Conservation (phyloP, 208 protist species). For the Leishmania arabica region DNA sequence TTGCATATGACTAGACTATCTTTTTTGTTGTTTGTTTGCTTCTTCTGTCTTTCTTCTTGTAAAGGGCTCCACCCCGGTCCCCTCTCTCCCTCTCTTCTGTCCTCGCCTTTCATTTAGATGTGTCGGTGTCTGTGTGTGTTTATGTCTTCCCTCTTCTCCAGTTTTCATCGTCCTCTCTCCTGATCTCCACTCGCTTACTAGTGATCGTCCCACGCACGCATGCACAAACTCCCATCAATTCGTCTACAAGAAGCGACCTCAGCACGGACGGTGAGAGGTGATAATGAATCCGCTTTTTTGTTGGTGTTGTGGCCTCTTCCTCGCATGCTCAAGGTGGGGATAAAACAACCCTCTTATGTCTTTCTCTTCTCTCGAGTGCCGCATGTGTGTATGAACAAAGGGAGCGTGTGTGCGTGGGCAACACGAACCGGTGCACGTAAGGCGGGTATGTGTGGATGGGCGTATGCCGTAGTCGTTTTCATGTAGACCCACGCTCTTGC, state of each 20-base stretch:
- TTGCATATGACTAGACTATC: background rate
- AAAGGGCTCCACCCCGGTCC: background rate
- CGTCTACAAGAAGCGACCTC: background rate
- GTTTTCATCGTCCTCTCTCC: constrained; percentile 20
- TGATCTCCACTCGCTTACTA: constrained; percentile 3
- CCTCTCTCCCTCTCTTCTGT: background rate
- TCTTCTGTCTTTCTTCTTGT: background rate
- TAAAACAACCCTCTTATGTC: background rate
- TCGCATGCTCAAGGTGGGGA: constrained; percentile 5
- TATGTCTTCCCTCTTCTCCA: background rate
- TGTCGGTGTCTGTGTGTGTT: background rate
- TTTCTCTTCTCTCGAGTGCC: background rate
- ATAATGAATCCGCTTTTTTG: background rate
- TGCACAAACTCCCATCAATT: background rate
- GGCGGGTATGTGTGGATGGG: background rate
- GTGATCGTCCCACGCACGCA: background rate
- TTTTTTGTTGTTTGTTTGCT: background rate
- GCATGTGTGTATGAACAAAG: background rate
- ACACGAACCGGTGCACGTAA: background rate
- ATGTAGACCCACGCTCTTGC: background rate
- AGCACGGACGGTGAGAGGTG: background rate
- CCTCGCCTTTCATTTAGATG: background rate
- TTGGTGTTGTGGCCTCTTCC: background rate
- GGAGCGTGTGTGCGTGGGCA: background rate
- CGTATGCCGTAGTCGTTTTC: background rate